Evolutionary conservation across 768 basidiomycete genomes (phyloP).

Genomic region (Lentinula sp.): DNA sequence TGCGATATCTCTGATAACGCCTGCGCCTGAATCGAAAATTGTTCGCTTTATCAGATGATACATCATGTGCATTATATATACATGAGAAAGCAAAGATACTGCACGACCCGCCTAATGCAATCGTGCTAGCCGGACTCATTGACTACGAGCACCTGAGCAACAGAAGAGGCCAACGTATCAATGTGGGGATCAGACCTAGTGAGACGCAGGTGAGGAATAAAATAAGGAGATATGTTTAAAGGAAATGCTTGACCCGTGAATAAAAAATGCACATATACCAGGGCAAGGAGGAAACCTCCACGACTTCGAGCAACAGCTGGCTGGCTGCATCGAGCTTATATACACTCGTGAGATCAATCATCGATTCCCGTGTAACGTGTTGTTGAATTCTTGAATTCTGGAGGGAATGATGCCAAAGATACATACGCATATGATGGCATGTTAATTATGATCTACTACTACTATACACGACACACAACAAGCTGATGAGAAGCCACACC

Average conservation of each 20-base stretch:
- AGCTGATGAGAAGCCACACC: not conserved
- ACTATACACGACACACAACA: not conserved
- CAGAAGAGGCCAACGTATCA: conserved; percentile 72
- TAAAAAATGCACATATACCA: too few species aligned
- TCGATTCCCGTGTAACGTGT: too few species aligned
- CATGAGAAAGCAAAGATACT: conserved; percentile 1
- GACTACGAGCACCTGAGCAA: conserved; percentile 78
- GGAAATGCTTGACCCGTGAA: too few species aligned
- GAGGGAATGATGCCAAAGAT: too few species aligned
- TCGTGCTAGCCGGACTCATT: conserved; percentile 71
- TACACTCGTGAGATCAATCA: too few species aligned
- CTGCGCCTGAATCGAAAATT: conserved; percentile 37
- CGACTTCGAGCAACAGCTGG: too few species aligned
- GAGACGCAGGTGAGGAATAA: conserved; percentile 63
- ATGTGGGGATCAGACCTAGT: conserved; percentile 39
- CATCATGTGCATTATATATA: not conserved
- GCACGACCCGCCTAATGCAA: conserved; percentile 51
- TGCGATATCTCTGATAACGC: conserved; percentile 74
- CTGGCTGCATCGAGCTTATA: too few species aligned
- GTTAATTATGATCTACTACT: too few species aligned
- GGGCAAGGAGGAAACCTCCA: too few species aligned
- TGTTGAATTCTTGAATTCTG: too few species aligned
- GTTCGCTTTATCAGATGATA: conserved; percentile 10
- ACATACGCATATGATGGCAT: too few species aligned
- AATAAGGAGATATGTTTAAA: conserved; percentile 33